Evolutionary conservation across 495 filamentous ascomycete genomes (phyloP).

Genomic region (Penicillium diatomitis): DNA sequence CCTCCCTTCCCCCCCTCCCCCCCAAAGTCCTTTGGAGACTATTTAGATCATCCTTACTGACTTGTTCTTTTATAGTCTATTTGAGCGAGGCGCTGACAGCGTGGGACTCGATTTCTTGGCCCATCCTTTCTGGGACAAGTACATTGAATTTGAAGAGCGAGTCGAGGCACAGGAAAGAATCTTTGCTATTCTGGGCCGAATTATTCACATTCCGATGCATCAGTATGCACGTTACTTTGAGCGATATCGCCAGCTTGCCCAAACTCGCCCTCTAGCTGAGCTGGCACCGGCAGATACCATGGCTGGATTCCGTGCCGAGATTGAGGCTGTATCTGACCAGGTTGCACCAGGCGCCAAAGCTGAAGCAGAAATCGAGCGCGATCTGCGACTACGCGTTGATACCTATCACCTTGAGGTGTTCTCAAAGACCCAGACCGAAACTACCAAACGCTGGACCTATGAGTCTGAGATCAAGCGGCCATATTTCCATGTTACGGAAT

Average conservation of each 20-base stretch:
- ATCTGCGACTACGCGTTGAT: slow-evolving; percentile 71
- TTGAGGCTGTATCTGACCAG: slow-evolving; percentile 47
- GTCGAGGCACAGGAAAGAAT: slow-evolving; percentile 80
- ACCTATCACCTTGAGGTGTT: slow-evolving; percentile 74
- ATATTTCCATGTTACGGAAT: slow-evolving; percentile 92
- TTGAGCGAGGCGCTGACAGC: slow-evolving; percentile 76
- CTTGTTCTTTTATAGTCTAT: slow-evolving; percentile 52
- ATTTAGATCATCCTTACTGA: slow-evolving; percentile 21
- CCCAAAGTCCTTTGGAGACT: slow-evolving; percentile 12
- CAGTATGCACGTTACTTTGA: slow-evolving; percentile 96
- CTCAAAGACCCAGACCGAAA: slow-evolving; percentile 74
- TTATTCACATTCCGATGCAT: slow-evolving; percentile 92
- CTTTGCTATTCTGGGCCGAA: slow-evolving; percentile 72
- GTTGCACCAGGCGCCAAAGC: slow-evolving; percentile 39
- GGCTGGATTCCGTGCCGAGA: slow-evolving; percentile 57
- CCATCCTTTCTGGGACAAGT: slow-evolving; percentile 98
- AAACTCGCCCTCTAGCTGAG: slow-evolving; percentile 62
- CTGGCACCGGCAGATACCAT: slow-evolving; percentile 61
- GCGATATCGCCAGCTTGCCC: slow-evolving; percentile 72
- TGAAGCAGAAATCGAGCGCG: slow-evolving; percentile 76
- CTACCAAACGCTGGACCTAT: slow-evolving; percentile 88
- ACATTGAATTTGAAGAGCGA: slow-evolving; percentile 90
- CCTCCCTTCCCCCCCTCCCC: slow-evolving; percentile 20
- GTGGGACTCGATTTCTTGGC: slow-evolving; percentile 91
- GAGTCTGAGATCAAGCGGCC: slow-evolving; percentile 93